Evolutionary conservation across 2,329 filamentous ascomycete species (phyloP), one percentile per base, ranked within the genome.

Genomic region (Myriosclerotinia duriaeana): DNA sequence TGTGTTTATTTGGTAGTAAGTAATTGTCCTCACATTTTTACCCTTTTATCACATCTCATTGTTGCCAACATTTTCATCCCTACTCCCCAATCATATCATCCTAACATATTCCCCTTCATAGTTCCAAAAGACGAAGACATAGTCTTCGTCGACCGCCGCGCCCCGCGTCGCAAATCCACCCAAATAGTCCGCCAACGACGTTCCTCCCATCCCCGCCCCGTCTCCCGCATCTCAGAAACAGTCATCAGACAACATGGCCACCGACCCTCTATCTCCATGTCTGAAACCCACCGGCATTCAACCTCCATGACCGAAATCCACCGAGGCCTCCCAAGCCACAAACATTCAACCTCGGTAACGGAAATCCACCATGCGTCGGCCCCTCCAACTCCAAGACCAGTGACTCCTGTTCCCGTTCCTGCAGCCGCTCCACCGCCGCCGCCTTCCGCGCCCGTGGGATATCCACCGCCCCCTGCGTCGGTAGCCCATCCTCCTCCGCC

Each of bases 61-160:
- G 26, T 26, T 26, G 3, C 15, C 54, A 14, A 3, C 12, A 44
- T 30, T 17, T 7, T 17, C n/a, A 22, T n/a, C 17, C 12, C 30
- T 17, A 38, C 12, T 38, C 22, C 5, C 30, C 30, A 34, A 36
- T 36, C 9, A 11, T 5, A 5, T 7, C 40, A 14, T 38, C 14
- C 53, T 64, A 48, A 64, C 62, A 58, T 48, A 30, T 9, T 22
- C 30, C 5, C 34, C 15, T 20, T 12, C 22, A 34, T 14, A 65
- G 63, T 65, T 15, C 63, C 63, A 7, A 65, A 65, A 65, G 53
- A 59, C 44, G 63, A 65, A 48, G 53, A 58, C 7, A 60, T 65
- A 59, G 63, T 65, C 30, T 65, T 65, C 46, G 63, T 65, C 12
- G 63, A 65, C 22, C 63, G 54, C 2, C 63, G 54, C 5, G 36